Evolutionary conservation across 164 flowering plant species (phyloP).

Genomic region (Echeveria elegans): DNA sequence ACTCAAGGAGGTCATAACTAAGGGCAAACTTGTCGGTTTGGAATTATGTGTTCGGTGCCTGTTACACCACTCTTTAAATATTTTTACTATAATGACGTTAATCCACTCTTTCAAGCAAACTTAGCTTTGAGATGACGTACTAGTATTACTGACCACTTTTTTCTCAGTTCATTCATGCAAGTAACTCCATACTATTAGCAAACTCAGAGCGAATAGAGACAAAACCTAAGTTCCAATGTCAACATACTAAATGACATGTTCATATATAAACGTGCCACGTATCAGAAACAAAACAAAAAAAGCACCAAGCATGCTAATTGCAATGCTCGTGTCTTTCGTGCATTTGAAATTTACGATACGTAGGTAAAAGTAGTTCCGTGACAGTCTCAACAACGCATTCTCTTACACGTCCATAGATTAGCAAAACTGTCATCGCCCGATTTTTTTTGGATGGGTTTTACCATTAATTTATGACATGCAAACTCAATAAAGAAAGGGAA

Average conservation of each 20-base stretch:
- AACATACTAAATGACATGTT: no score
- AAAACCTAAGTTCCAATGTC: no score
- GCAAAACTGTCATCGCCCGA: not conserved
- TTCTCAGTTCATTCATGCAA: not conserved
- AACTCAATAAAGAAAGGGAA: not conserved
- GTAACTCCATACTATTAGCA: no score
- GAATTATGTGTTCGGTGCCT: not conserved
- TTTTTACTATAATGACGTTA: not conserved
- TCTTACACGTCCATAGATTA: not conserved
- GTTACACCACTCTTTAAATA: not conserved
- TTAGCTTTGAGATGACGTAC: constrained; percentile 1
- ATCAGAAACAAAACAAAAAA: no score
- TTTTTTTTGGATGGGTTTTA: no score
- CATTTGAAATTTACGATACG: not conserved
- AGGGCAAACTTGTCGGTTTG: not conserved
- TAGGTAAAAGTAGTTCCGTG: not conserved
- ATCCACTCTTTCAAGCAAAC: not conserved
- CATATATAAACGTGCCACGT: no score
- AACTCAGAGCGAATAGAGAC: no score
- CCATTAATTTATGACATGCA: not conserved
- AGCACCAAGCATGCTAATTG: no score
- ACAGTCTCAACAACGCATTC: not conserved
- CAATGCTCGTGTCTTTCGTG: no score
- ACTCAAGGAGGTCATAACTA: not conserved
- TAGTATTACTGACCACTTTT: not conserved